Evolutionary conservation across 129 eudicot genomes (phyloP).

Genomic region (Solidago caesia): DNA sequence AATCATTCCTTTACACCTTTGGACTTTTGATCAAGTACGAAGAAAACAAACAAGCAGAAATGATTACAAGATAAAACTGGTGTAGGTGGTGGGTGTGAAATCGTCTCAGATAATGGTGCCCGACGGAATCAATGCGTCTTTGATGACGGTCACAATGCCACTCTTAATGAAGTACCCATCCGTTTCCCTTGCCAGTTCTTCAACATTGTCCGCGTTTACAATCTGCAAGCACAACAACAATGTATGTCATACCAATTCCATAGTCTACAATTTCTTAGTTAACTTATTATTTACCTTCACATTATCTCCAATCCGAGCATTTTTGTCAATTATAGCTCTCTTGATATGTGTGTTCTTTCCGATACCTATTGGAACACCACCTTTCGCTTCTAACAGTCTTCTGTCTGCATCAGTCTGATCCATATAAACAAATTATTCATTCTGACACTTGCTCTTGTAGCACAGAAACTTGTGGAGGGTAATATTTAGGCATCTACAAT

Average conservation of each 20-base stretch:
- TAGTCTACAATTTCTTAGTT: background rate
- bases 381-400: conserved; percentile 63
- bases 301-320: conserved; percentile 45
- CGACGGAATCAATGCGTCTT: conserved; percentile 83
- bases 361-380: conserved; percentile 81
- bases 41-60: background rate
- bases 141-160: conserved; percentile 80
- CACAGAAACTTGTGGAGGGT: background rate
- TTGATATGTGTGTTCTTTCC: conserved; percentile 79
- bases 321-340: conserved; percentile 60
- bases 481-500: background rate
- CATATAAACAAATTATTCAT: conserved; percentile 1
- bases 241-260: background rate
- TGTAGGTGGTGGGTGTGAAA: background rate
- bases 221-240: conserved; percentile 45
- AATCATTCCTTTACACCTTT: too few species aligned
- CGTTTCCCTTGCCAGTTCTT: conserved; percentile 87
- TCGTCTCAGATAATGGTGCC: conserved; percentile 58
- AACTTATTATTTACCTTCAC: conserved; percentile 30
- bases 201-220: conserved; percentile 56
- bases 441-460: background rate
- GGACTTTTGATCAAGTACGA: too few species aligned
- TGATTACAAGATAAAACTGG: background rate
- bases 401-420: conserved; percentile 82
- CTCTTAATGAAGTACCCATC: conserved; percentile 97